phyloP scores from a whole-genome alignment of 2,329 filamentous ascomycete genomes.

The Colletotrichum sp. region DNA sequence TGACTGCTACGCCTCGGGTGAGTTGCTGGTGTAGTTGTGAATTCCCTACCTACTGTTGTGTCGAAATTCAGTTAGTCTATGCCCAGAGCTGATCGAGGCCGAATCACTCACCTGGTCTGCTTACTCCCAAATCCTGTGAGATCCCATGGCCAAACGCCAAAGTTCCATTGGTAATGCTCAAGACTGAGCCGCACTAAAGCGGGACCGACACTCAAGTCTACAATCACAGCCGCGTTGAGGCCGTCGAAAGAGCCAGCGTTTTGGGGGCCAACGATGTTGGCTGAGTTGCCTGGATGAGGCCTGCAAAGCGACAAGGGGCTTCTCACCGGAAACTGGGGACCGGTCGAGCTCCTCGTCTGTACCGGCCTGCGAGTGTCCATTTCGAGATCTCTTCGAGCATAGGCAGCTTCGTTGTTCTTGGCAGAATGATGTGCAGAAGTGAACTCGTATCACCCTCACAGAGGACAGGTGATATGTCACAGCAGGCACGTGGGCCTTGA shows the following conservation, averaged over 20 bases:
- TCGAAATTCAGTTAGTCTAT: not conserved
- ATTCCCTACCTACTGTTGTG: not conserved
- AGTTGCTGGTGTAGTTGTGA: not conserved
- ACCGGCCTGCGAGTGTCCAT: not conserved
- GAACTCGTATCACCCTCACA: not conserved
- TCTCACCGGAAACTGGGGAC: not conserved
- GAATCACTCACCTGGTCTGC: not conserved
- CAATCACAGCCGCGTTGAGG: constrained; percentile 8
- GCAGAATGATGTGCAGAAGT: not conserved
- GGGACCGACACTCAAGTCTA: not conserved
- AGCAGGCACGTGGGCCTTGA: not conserved
- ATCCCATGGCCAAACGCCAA: not conserved
- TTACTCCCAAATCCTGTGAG: not conserved
- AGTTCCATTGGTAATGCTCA: not conserved
- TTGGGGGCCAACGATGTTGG: not conserved
- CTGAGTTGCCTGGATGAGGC: not conserved
- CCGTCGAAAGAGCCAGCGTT: not conserved
- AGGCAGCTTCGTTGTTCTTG: not conserved
- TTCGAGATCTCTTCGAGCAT: not conserved
- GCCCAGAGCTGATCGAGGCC: not conserved
- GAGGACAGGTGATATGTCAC: not conserved
- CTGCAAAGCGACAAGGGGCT: not conserved
- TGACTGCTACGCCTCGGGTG: not conserved
- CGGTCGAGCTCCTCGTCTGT: not conserved
- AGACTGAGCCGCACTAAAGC: not conserved